Evolutionary conservation across 805 yeast species (phyloP).

Genomic region (Metschnikowia kofuensis): DNA sequence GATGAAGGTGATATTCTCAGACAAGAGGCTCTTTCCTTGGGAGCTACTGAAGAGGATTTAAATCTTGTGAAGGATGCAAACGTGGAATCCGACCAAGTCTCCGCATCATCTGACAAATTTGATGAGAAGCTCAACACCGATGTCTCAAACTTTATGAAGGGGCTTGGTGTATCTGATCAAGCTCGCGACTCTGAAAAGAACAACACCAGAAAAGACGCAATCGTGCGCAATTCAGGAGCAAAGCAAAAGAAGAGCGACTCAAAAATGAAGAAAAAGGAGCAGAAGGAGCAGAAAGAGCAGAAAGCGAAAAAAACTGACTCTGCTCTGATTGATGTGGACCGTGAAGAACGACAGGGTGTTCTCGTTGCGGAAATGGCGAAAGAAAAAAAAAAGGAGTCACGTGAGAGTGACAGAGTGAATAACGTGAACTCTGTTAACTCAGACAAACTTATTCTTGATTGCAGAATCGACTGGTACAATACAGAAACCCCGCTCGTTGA

Average conservation of each 20-base stretch:
- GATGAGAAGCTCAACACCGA: conserved; percentile 50
- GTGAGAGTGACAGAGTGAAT: conserved; percentile 26
- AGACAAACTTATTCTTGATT: conserved; percentile 55
- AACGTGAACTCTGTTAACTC: conserved; percentile 50
- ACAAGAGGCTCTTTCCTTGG: conserved; percentile 74
- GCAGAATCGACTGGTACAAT: conserved; percentile 75
- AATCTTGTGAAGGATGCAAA: conserved; percentile 57
- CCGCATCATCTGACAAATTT: conserved; percentile 34
- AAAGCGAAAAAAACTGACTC: conserved; percentile 15
- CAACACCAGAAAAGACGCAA: conserved; percentile 30
- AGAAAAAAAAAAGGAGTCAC: conserved; percentile 11
- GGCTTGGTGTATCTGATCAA: conserved; percentile 55
- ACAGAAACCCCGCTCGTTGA: conserved; percentile 33
- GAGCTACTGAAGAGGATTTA: conserved; percentile 85
- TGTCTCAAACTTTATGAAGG: conserved; percentile 58
- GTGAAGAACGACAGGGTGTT: conserved; percentile 18
- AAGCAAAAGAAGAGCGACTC: conserved; percentile 23
- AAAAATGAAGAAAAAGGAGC: conserved; percentile 5
- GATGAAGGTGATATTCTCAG: conserved; percentile 40
- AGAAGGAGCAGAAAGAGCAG: conserved; percentile 23
- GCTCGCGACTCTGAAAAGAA: conserved; percentile 19
- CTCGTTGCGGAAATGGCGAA: conserved; percentile 19
- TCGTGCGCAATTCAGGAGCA: conserved; percentile 15
- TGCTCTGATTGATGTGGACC: not conserved
- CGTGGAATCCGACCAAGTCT: conserved; percentile 50